Evolutionary conservation across 192 early-diverging fungal genomes (phyloP), one percentile per base, ranked within the genome.

Genomic region (Backusella macrospora): DNA sequence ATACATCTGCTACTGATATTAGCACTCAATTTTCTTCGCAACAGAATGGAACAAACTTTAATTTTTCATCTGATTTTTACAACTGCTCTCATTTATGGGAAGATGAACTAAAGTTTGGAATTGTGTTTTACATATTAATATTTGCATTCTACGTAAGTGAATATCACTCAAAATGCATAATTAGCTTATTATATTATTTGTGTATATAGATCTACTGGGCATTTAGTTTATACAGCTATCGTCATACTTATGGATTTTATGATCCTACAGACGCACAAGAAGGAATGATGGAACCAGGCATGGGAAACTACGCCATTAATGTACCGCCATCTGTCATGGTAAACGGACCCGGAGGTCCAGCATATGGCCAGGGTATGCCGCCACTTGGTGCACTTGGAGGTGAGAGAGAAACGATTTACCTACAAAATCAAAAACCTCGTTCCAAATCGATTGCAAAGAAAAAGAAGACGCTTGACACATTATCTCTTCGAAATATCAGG

Each of bases 41-140:
- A 55, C 55, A 15, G 69, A 55, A 44, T 66, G 47, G 15, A 73
- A 62, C 45, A 74, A 65, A 48, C 23, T 73, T 76, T 38, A 68
- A 65, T 59, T 79, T 79, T 23, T 45, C 52, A 2, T 62, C 71
- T 38, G 80, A 82, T 40, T 82, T 63, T 73, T 82, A 78, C 46
- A 78, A 82, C 18, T 82, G 80, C 26, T 21, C 67, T 29, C 66
- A 65, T 12, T 68, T 74, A 38, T 82, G 80, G 80, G 66, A 76
- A 38, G 71, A 75, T 68, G 80, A 82, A 47, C 38, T 82, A 15
- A 82, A 82, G 43, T 82, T 82, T 62, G 49, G 65, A 14, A 78
- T 82, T 29, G 37, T 78, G 2, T 68, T 65, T 40, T 44, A 44
- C 15, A 59, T 82, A 8, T 43, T 78, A 10, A 78, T 82, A 59